Evolutionary conservation across 331 rosid species (phyloP), one percentile per base, ranked within the genome.

Genomic region (Acacia concinna): DNA sequence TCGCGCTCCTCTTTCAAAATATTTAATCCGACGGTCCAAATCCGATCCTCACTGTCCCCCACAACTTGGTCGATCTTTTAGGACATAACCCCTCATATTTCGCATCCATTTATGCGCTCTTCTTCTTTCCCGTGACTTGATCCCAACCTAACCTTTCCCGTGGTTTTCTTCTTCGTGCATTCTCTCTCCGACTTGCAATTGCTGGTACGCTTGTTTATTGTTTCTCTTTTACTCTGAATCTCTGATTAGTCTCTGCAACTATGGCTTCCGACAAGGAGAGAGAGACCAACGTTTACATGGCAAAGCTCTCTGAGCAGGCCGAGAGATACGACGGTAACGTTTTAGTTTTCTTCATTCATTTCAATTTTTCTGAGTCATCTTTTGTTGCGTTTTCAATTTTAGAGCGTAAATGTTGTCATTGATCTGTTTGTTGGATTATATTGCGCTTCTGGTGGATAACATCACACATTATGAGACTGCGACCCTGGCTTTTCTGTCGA

Each of bases 291-390:
- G 97, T 95, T 73, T 95, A 95, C 91, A 37, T 90, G 96, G 97
- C 98, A 84, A 94, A 94, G 83, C 97, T 94, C 62, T 88, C 98
- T 30, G 98, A 94, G 73, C 98, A 95, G 84, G 98, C 98, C 60
- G 98, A 95, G 84, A 91, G 98, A 81, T 95, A 95, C 67, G 98
- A 95, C 73, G 97, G 97, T 94, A 27, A 0, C 11, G 0, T 44
- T 72, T 38, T 25, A n/a, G n/a, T 18, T 41, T n/a, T 21, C 3
- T 63, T 3, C 51, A 0, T 18, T 21, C 59, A 47, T 30, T n/a
- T 4, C 4, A 2, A 10, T 3, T 47, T 47, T 47, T 7, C 54
- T 14, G 23, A 18, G 54, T 13, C 10, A 10, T 40, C 3, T 40
- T 40, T 40, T 40, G 41, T 7, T 37, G 41, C 41, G 10, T 46